Conservation (phyloP, 257 asterid species). For the Scutellaria minor region DNA sequence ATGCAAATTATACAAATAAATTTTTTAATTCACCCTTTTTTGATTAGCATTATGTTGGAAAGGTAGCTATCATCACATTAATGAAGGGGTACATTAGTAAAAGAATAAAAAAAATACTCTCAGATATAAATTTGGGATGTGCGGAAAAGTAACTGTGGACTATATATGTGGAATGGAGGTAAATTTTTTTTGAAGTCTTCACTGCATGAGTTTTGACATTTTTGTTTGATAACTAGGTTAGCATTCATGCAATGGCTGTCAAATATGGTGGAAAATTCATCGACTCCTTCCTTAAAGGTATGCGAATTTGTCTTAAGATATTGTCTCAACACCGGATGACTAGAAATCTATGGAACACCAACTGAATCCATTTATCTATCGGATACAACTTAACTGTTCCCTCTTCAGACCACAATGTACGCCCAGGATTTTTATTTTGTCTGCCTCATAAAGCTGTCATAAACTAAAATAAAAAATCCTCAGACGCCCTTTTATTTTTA, state of each 20-base stretch:
- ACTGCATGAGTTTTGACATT: constrained; percentile 30
- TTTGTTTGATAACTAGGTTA: constrained; percentile 55
- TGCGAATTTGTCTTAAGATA: not conserved
- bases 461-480: not conserved
- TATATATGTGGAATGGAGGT: too few relatives aligned
- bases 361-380: not conserved
- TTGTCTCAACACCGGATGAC: constrained; percentile 21
- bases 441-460: not conserved
- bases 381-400: not conserved
- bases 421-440: not conserved
- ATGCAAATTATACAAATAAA: too few relatives aligned
- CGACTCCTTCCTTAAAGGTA: constrained; percentile 87
- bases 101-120: too few relatives aligned
- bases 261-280: constrained; percentile 87
- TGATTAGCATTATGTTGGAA: too few relatives aligned
- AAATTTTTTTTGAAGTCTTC: not conserved
- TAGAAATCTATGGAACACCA: constrained; percentile 13
- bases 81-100: too few relatives aligned
- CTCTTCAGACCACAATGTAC: not conserved
- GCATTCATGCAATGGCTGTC: constrained; percentile 76
- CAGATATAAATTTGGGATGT: too few relatives aligned
- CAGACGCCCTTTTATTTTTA: not conserved
- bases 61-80: too few relatives aligned
- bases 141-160: too few relatives aligned
- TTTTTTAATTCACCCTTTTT: too few relatives aligned